These are phyloP conservation scores for Endoconidiophora laricicola DNA, from an alignment of 2,329 filamentous ascomycete genomes.

Conservation along the genomic window DNA sequence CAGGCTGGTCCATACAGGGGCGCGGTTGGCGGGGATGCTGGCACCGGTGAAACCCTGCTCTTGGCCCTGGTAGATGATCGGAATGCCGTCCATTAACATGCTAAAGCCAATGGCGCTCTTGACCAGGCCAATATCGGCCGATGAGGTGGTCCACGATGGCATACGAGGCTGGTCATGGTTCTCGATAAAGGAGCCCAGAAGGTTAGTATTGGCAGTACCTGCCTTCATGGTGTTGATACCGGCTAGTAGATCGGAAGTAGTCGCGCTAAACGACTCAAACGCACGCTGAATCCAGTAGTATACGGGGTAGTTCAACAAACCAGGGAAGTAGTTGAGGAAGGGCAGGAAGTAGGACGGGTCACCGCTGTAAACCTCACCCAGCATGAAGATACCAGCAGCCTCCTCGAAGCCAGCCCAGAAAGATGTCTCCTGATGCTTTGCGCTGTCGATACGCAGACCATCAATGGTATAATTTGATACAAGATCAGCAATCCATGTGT, in stretches of 20 bases:
- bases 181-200: conserved; percentile 39
- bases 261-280: conserved; percentile 11
- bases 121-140: conserved; percentile 37
- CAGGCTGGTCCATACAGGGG: conserved; percentile 12
- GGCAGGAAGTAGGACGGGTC: conserved; percentile 34
- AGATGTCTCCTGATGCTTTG: conserved; percentile 48
- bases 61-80: conserved; percentile 44
- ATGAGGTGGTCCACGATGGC: conserved; percentile 23
- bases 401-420: conserved; percentile 31
- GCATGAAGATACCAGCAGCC: conserved; percentile 42
- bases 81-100: conserved; percentile 29
- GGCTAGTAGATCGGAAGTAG: conserved; percentile 35
- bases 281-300: conserved; percentile 14
- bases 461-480: conserved; percentile 55
- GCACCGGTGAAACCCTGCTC: conserved; percentile 37
- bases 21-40: conserved; percentile 27
- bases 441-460: conserved; percentile 52
- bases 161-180: conserved; percentile 46
- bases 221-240: conserved; percentile 43
- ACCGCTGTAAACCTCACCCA: conserved; percentile 45
- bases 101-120: conserved; percentile 21
- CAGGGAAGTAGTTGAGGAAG: conserved; percentile 34
- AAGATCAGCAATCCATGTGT: conserved; percentile 45
- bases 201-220: conserved; percentile 27
- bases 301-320: conserved; percentile 30